A percentile compares a stretch with the other conserved stretches of the same genome.
These are phyloP conservation scores for Geotrichum carabidarum DNA, from an alignment of 1,139 yeast genomes.

Conservation along the genomic window DNA sequence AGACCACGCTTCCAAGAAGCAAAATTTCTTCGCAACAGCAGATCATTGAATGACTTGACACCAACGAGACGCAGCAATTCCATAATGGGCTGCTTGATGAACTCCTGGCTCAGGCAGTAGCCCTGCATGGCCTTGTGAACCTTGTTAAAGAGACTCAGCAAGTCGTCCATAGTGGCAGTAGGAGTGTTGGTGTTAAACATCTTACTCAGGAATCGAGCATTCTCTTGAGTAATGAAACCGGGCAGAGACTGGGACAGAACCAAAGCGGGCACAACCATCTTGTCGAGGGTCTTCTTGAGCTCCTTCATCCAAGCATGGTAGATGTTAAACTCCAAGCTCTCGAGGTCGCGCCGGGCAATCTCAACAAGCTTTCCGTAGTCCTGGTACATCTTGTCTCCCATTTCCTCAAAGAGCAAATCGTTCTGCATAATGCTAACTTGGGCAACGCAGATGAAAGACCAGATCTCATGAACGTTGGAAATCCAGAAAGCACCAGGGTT, in stretches of 20 bases:
- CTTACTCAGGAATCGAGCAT: conserved; percentile 77
- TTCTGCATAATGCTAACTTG: conserved; percentile 83
- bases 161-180: conserved; percentile 90
- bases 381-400: conserved; percentile 86
- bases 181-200: conserved; percentile 63
- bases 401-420: conserved; percentile 70
- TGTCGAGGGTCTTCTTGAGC: conserved; percentile 84
- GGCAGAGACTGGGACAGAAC: conserved; percentile 92
- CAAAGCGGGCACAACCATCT: conserved; percentile 89
- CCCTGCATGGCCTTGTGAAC: conserved; percentile 93
- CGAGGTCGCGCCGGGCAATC: conserved; percentile 90
- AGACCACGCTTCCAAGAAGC: conserved; percentile 97
- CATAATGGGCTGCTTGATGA: conserved; percentile 76
- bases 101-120: conserved; percentile 80
- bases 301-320: conserved; percentile 98
- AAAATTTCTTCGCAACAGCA: conserved; percentile 91
- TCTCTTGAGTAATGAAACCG: conserved; percentile 89
- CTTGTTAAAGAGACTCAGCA: conserved; percentile 80
- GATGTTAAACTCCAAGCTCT: conserved; percentile 85
- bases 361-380: conserved; percentile 87
- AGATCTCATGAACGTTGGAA: conserved; percentile 91
- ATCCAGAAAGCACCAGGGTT: conserved; percentile 97
- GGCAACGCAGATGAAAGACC: conserved; percentile 91
- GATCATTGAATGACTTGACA: conserved; percentile 90
- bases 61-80: conserved; percentile 85